Base-by-base conservation (phyloP, 2,329 filamentous ascomycete genomes). In the Alternaria arborescens region DNA sequence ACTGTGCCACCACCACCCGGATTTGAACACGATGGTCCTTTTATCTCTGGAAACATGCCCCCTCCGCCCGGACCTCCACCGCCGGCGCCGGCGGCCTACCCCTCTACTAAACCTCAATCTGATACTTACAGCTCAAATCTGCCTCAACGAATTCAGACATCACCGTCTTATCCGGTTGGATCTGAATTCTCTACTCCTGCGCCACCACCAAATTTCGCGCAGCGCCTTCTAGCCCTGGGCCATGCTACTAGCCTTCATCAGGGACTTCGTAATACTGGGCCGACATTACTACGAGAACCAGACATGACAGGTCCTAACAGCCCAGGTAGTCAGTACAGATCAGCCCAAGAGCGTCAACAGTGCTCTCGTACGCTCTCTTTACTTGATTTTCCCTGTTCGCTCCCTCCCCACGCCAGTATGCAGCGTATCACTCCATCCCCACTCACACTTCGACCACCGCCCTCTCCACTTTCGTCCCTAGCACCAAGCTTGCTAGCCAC, bases 401-500 rank as follows among this genome's bases (percentile, higher is more conserved):
- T 28, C 8, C 56, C 55, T 7, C 60, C 48, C 7, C 47, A 41
- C 6, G 16, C 52, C 8, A 24, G 64, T n/a, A 68, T 72, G 5
- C 50, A 63, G 32, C 68, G 70, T 38, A 62, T 60, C 16, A 61
- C 62, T 3, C 61, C 70, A 3, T 42, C 60, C 5, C 60, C 66
- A 5, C 55, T 64, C 6, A 54, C 34, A 20, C 40, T 53, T 36
- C 61, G 52, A 22, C 32, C 54, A 26, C 60, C 55, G 12, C 26
- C 58, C 3, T 65, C 63, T 0, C 59, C 67, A 3, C 48, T 67
- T 32, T 50, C 61, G 8, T 56, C 62, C 7, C 43, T 66, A 12
- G 51, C 44, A 10, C 57, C 65, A 4, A 60, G 51, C 11, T 28
- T 69, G 7, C 55, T 67, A 30, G 55, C 57, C n/a, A 68, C 63